phyloP scores from a whole-genome alignment of 306 rosid genomes.

The Dryas octopetala region DNA sequence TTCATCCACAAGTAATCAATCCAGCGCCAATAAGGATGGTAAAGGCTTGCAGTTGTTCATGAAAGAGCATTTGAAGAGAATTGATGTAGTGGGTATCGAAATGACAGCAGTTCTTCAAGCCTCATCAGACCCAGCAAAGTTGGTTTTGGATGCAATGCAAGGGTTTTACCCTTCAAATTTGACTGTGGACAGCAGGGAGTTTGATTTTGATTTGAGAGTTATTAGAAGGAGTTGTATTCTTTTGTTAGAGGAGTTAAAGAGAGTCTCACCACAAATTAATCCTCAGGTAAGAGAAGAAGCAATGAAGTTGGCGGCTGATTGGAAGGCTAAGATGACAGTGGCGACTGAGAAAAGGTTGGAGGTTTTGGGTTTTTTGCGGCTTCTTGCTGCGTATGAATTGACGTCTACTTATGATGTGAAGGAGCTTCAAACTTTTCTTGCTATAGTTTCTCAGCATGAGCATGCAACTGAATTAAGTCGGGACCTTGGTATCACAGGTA shows the following conservation, averaged over 20 bases:
- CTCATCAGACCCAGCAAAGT: conserved; percentile 38
- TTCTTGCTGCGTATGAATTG: conserved; percentile 38
- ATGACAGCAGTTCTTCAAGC: conserved; percentile 29
- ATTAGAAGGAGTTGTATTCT: conserved; percentile 43
- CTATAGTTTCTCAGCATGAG: conserved; percentile 30
- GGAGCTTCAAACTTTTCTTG: conserved; percentile 35
- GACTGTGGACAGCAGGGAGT: conserved; percentile 14
- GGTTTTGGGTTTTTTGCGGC: conserved; percentile 46
- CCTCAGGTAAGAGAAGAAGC: conserved; percentile 42
- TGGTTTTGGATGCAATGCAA: conserved; percentile 50
- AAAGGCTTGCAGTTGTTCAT: conserved; percentile 31
- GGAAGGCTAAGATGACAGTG: conserved; percentile 40
- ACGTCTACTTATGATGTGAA: conserved; percentile 29
- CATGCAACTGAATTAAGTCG: conserved; percentile 32
- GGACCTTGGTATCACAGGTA: conserved; percentile 29
- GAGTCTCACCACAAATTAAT: conserved; percentile 33
- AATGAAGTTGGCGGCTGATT: conserved; percentile 36
- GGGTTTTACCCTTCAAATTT: conserved; percentile 41
- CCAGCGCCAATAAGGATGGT: conserved; percentile 19
- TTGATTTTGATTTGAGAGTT: conserved; percentile 29
- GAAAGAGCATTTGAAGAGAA: conserved; percentile 32
- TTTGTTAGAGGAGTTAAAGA: conserved; percentile 39
- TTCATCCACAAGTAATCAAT: conserved; percentile 6
- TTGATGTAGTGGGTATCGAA: conserved; percentile 23
- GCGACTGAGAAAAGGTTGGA: conserved; percentile 29